These are phyloP conservation scores for Ceratobasidium sp. DNA, from an alignment of 1,284 basidiomycete genomes.

Conservation along the genomic window DNA sequence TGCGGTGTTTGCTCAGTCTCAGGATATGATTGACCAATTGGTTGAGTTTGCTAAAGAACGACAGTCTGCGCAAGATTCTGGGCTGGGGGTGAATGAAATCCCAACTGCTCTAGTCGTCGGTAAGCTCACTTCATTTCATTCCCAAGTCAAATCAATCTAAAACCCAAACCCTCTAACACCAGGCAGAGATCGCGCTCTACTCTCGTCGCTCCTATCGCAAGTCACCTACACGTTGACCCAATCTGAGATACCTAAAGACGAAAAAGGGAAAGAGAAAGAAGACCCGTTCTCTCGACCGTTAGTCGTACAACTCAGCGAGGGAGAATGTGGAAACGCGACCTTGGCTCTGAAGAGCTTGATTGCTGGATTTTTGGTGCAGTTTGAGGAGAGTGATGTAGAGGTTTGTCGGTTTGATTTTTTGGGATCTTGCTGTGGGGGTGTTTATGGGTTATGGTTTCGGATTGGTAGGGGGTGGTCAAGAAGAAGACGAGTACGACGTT, in stretches of 20 bases:
- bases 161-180: too few species aligned
- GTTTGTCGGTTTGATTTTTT: background rate
- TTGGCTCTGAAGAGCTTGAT: conserved; percentile 21
- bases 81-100: conserved; percentile 26
- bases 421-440: background rate
- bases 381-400: conserved; percentile 15
- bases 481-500: conserved; percentile 3
- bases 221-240: conserved; percentile 1
- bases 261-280: conserved; percentile 12
- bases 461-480: background rate
- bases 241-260: background rate
- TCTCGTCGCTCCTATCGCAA: conserved; percentile 20
- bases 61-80: conserved; percentile 14
- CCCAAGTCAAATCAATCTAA: too few species aligned
- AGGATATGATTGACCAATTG: conserved; percentile 1
- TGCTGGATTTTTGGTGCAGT: conserved; percentile 20
- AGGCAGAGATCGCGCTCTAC: conserved; percentile 37
- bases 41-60: conserved; percentile 17
- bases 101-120: conserved; percentile 31
- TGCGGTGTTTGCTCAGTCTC: background rate
- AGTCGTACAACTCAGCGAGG: conserved; percentile 20
- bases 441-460: background rate
- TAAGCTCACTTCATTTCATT: background rate
- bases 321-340: conserved; percentile 28
- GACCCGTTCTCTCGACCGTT: background rate